phyloP scores from a whole-genome alignment of 2,329 filamentous ascomycete genomes.

The Fusarium sublunatum region DNA sequence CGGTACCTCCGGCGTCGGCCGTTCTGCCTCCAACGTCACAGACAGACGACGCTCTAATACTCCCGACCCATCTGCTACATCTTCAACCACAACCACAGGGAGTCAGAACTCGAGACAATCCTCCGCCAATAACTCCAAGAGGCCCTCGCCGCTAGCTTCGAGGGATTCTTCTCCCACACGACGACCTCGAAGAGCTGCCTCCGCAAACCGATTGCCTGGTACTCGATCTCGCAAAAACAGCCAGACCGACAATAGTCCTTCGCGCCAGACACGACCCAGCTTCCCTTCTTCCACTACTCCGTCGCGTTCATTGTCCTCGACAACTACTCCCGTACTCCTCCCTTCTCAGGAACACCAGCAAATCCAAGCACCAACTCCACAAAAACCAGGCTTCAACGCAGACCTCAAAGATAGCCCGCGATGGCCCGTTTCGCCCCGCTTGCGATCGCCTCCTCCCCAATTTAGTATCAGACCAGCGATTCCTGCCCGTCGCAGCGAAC shows the following conservation, averaged over 20 bases:
- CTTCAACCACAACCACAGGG: conserved; percentile 42
- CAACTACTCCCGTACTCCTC: conserved; percentile 74
- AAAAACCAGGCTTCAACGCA: conserved; percentile 66
- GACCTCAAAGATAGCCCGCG: conserved; percentile 70
- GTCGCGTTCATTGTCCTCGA: conserved; percentile 75
- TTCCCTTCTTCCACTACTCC: conserved; percentile 71
- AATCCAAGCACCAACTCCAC: conserved; percentile 70
- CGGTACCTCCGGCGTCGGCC: conserved; percentile 39
- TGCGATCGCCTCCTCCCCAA: conserved; percentile 79
- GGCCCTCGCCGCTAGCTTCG: conserved; percentile 53
- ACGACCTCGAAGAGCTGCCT: conserved; percentile 52
- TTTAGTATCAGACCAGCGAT: conserved; percentile 57
- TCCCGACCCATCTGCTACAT: conserved; percentile 39
- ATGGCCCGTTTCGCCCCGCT: conserved; percentile 81
- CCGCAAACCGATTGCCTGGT: conserved; percentile 51
- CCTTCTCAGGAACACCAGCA: conserved; percentile 70
- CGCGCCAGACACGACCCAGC: conserved; percentile 62
- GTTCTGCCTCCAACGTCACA: conserved; percentile 34
- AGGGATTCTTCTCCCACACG: conserved; percentile 63
- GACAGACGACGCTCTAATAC: conserved; percentile 40
- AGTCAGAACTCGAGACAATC: conserved; percentile 52
- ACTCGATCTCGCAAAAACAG: conserved; percentile 74
- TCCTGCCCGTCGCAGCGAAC: conserved; percentile 60
- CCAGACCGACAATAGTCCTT: conserved; percentile 71
- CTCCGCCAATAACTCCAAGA: conserved; percentile 52